These are phyloP conservation scores for Melanogaster broomeanus DNA, from an alignment of 768 basidiomycete species.

Conservation along the genomic window DNA sequence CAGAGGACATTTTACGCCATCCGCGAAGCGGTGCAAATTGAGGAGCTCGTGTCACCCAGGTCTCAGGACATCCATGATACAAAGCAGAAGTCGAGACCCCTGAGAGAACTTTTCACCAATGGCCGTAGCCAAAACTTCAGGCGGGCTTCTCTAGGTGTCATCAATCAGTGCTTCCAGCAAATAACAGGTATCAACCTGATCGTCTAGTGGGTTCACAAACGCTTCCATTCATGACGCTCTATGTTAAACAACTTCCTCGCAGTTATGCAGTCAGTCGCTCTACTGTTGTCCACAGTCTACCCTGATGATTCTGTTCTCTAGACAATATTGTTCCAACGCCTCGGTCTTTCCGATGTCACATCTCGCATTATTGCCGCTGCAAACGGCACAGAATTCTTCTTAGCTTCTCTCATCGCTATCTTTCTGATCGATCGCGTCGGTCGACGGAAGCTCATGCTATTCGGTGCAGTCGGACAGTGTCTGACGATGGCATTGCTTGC, in stretches of 20 bases:
- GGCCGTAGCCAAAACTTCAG: conserved; percentile 65
- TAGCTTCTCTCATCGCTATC: conserved; percentile 73
- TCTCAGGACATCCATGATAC: not conserved
- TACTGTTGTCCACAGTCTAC: not conserved
- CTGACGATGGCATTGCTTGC: conserved; percentile 62
- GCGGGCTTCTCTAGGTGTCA: conserved; percentile 53
- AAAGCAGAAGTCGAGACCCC: conserved; percentile 2
- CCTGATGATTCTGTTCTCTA: not conserved
- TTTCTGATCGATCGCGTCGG: conserved; percentile 72
- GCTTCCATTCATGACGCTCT: conserved; percentile 15
- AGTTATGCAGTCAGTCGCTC: conserved; percentile 33
- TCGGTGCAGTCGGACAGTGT: conserved; percentile 62
- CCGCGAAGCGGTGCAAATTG: conserved; percentile 50
- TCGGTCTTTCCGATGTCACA: conserved; percentile 59
- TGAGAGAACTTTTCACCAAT: conserved; percentile 55
- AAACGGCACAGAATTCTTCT: conserved; percentile 71
- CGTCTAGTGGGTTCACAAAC: conserved; percentile 50
- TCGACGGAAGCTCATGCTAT: conserved; percentile 70
- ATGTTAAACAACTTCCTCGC: conserved; percentile 5
- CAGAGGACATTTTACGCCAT: conserved; percentile 56
- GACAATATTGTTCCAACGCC: conserved; percentile 57
- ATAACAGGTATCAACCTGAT: conserved; percentile 69
- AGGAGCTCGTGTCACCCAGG: conserved; percentile 33
- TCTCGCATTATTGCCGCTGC: conserved; percentile 65
- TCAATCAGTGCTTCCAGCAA: conserved; percentile 69